Base-by-base conservation (phyloP, 2,329 filamentous ascomycete species). In the Arthrobotrys pseudoclavata region DNA sequence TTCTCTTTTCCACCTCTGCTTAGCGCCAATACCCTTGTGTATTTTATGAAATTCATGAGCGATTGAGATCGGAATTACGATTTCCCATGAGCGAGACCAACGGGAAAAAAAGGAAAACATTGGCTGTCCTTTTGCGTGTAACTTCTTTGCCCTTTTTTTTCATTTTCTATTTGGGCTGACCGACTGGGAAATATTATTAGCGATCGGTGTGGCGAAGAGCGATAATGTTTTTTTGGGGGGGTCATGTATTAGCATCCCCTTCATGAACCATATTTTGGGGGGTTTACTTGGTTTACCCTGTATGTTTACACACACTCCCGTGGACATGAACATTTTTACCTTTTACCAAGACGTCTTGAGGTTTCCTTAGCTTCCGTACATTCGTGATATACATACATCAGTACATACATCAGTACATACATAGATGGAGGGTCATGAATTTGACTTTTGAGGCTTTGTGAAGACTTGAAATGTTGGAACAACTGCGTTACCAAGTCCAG, bases 21-120 rank as follows among this genome's bases (percentile, higher is more conserved):
- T 78, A 76, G 72, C 72, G 72, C 66, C 72, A 76, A 76, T 76
- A 76, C 72, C 72, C 72, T 68, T 69, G 64, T 76, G 72, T 76
- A 76, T 76, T 76, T 76, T 76, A 76, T 70, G 72, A 76, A 22
- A 70, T 66, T 76, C 72, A 76, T 66, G 72, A 76, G 72, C 72
- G 72, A 76, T 40, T 70, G 72, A 76, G 72, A 69, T 76, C 67
- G 60, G 72, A 76, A 70, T 66, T 76, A 31, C 34, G 71, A 64
- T 76, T 76, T 61, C 50, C 72, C 50, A 61, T 50, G 66, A 61
- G 52, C 53, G 64, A 57, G 62, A 69, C 37, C 62, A 45, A 18
- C 42, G 10, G 20, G 34, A 53, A 42, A 37, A 48, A 63, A 34
- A 53, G 48, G 55, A 60, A 47, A 74, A 31, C 42, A 26, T 60